Base-by-base conservation (phyloP, 192 early-diverging fungal genomes). In the Entomortierella beljakovae region DNA sequence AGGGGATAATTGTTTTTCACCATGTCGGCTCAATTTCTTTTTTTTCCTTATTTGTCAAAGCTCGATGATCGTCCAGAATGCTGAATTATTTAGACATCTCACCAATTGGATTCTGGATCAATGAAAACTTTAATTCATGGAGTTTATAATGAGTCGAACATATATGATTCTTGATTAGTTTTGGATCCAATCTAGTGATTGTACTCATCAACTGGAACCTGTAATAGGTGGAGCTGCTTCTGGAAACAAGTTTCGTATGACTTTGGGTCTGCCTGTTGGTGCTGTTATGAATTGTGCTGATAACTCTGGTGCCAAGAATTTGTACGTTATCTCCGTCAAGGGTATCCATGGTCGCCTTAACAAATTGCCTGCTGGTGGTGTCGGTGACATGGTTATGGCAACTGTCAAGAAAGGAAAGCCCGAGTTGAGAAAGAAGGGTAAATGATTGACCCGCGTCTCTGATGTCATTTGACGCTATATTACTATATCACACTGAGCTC, bases 391-490 rank as follows among this genome's bases (percentile, higher is more conserved):
- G 95, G 91, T 99, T 64, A 88, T 99, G 70, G 97, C 97, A 80
- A 97, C 98, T 71, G 98, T 99, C 86, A 96, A 98, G 90, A 99
- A 99, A 95, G 98, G 98, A 83, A 99, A 99, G 92, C 98, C 98
- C 71, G 98, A 99, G 82, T 88, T 99, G 84, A 91, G 98, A 83
- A 99, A 99, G 93, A 99, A 99, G 94, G 96, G 93, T 95, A 79
- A 46, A 89, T 69, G 51, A 15, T 25, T 3, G 23, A 9, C 4
- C 28, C 25, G 28, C 6, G 23, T 28, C 23, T 9, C 11, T 48
- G 16, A 42, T 37, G 15, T 6, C 33, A 25, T 26, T 76, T 53
- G 71, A 54, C 31, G 42, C 18, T 57, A 34, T 34, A 8, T 59
- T 37, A 43, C 18, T 57, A 34, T 34, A 8, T 49, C 23, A 33